Evolutionary conservation across 163 green algal genomes (phyloP), one percentile per base, ranked within the genome.

Genomic region (Picocystis sp.): DNA sequence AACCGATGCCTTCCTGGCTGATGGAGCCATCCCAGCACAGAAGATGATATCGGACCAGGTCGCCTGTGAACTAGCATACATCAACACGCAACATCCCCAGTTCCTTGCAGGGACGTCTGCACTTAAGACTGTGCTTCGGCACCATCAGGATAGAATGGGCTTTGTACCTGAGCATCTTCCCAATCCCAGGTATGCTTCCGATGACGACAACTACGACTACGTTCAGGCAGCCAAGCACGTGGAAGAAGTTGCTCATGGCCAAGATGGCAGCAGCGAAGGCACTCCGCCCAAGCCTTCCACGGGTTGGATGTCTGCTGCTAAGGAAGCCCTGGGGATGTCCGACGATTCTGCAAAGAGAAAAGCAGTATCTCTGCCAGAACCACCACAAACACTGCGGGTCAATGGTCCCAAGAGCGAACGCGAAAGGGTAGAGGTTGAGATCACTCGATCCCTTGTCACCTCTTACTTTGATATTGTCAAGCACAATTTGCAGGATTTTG

Each of bases 51-150:
- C 72, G 2, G 79, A 83, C 58, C 64, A 95, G 19, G 78, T 96
- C 12, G 79, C 76, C 9, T 92, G 84, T 62, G 86, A 98, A 76
- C 75, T 87, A 53, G 82, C 88, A 21, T 94, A 91, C 80, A 95
- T 98, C 72, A 98, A 98, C 76, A 95, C 83, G 24, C 78, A 84
- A 57, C 87, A 98, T 66, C 82, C 89, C 0, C 73, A 78, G 35
- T 97, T 97, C 64, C 81, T 97, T 0, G 29, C 29, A 38, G 29
- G 29, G 29, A 38, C 29, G 8, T 38, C 29, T 8, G 29, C 29
- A 8, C 29, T 38, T 38, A 38, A 38, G 29, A 38, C 29, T 0
- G 29, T 38, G 29, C 29, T 38, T 38, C 5, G 29, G 8, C 29
- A 38, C 0, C 29, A 38, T 8, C 29, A 38, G 29, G 29, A 38